A percentile compares a stretch with the other conserved stretches of the same genome.
phyloP scores from a whole-genome alignment of 2,329 filamentous ascomycete species.

The Ophiostoma angusticollis region DNA sequence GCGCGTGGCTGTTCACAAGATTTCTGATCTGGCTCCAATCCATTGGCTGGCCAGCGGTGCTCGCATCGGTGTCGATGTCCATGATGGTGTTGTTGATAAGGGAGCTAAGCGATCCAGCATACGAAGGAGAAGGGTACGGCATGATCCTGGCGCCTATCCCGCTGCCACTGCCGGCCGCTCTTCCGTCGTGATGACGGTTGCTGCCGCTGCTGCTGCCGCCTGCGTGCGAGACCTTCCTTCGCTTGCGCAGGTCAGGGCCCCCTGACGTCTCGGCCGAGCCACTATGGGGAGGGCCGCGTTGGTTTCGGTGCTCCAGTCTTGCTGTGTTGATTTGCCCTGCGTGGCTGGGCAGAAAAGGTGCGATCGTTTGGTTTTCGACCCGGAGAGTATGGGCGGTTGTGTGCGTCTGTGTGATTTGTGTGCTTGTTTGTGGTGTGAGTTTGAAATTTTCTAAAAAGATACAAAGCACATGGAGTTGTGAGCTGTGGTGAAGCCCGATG shows the following conservation, averaged over 20 bases:
- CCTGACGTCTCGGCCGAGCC: not conserved
- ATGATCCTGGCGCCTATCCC: too few relatives aligned
- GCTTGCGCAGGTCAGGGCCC: not conserved
- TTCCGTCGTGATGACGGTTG: too few relatives aligned
- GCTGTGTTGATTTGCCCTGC: not conserved
- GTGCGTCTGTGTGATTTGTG: too few relatives aligned
- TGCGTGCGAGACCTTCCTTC: not conserved
- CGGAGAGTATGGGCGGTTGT: too few relatives aligned
- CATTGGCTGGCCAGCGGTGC: not conserved
- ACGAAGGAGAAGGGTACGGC: too few relatives aligned
- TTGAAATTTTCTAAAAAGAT: too few relatives aligned
- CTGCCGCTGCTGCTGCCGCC: not conserved
- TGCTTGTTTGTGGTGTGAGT: too few relatives aligned
- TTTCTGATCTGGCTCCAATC: constrained; percentile 7
- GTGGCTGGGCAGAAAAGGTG: too few relatives aligned
- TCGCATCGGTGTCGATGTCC: constrained; percentile 8
- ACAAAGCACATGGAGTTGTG: too few relatives aligned
- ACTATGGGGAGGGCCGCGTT: not conserved
- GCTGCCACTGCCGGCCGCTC: too few relatives aligned
- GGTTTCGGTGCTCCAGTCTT: constrained; percentile 1
- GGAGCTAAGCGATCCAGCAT: too few relatives aligned
- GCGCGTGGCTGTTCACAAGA: not conserved
- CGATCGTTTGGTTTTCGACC: not conserved
- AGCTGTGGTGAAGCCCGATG: too few relatives aligned
- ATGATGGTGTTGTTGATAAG: constrained; percentile 3